Evolutionary conservation across 2,329 filamentous ascomycete genomes (phyloP).

Genomic region (Neobulgaria alba): DNA sequence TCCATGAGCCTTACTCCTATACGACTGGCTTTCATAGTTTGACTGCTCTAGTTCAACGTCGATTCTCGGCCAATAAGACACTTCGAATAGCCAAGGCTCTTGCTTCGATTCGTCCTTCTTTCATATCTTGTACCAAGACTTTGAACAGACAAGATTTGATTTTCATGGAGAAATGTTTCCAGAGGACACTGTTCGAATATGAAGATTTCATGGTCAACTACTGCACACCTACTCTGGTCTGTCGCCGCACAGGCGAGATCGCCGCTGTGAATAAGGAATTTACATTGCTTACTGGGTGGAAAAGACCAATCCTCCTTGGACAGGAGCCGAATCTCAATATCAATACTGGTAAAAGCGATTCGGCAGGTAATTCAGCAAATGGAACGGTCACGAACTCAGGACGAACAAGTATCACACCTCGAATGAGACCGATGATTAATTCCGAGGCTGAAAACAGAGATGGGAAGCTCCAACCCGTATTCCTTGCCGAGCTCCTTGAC

Average conservation of each 20-base stretch:
- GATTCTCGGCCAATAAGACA: constrained; percentile 69
- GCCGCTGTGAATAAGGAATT: constrained; percentile 95
- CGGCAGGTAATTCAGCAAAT: constrained; percentile 34
- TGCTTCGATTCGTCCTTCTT: constrained; percentile 82
- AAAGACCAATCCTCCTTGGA: constrained; percentile 78
- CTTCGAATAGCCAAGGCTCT: constrained; percentile 80
- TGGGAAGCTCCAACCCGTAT: constrained; percentile 65
- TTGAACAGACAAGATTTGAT: constrained; percentile 81
- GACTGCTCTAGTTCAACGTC: constrained; percentile 68
- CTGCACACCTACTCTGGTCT: constrained; percentile 85
- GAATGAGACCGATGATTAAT: constrained; percentile 36
- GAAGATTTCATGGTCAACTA: constrained; percentile 86
- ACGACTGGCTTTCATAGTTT: constrained; percentile 84
- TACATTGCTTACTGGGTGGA: constrained; percentile 91
- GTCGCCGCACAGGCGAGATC: constrained; percentile 87
- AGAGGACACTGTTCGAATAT: constrained; percentile 85
- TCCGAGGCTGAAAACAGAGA: constrained; percentile 31
- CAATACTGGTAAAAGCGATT: constrained; percentile 47
- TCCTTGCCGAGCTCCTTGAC: constrained; percentile 85
- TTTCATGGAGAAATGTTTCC: constrained; percentile 97
- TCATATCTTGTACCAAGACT: constrained; percentile 87
- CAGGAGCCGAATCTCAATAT: constrained; percentile 82
- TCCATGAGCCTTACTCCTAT: constrained; percentile 88
- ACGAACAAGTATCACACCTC: constrained; percentile 39
- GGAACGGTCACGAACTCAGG: constrained; percentile 28